These are phyloP conservation scores for Echites panduratus DNA, from an alignment of 257 asterid species.

Conservation along the genomic window DNA sequence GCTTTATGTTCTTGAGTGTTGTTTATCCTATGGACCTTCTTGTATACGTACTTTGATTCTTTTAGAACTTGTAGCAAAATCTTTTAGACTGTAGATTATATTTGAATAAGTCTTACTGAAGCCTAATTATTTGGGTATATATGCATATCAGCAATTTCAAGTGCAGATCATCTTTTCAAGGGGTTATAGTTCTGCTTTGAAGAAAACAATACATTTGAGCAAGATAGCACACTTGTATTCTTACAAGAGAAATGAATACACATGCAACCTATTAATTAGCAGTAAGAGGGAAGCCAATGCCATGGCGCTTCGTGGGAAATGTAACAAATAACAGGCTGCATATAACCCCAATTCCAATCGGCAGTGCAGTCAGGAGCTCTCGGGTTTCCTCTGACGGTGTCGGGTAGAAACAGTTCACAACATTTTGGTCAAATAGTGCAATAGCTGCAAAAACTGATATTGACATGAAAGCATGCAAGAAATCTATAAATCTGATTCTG, in stretches of 20 bases:
- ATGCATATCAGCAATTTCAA: background rate
- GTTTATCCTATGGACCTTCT: background rate
- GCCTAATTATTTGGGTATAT: background rate
- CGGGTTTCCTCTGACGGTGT: conserved; percentile 44
- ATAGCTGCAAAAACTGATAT: conserved; percentile 71
- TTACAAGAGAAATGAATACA: background rate
- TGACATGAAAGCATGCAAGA: conserved; percentile 80
- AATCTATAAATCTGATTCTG: conserved; percentile 65
- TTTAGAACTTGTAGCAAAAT: background rate
- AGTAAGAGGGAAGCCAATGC: conserved; percentile 84
- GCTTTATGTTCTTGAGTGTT: background rate
- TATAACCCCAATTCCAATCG: conserved; percentile 75
- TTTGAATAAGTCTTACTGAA: background rate
- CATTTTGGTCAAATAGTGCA: conserved; percentile 65
- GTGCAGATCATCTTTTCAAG: conserved; percentile 3
- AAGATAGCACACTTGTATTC: background rate
- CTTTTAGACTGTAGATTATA: background rate
- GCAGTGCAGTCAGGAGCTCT: conserved; percentile 72
- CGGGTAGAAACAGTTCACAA: conserved; percentile 76
- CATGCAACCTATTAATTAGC: conserved; percentile 17
- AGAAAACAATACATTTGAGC: background rate
- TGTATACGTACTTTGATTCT: background rate
- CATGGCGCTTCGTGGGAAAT: conserved; percentile 82
- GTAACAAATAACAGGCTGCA: conserved; percentile 80
- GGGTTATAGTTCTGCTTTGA: conserved; percentile 4